These are phyloP conservation scores for Mycena vitilis DNA, from an alignment of 768 basidiomycete genomes.

Conservation along the genomic window DNA sequence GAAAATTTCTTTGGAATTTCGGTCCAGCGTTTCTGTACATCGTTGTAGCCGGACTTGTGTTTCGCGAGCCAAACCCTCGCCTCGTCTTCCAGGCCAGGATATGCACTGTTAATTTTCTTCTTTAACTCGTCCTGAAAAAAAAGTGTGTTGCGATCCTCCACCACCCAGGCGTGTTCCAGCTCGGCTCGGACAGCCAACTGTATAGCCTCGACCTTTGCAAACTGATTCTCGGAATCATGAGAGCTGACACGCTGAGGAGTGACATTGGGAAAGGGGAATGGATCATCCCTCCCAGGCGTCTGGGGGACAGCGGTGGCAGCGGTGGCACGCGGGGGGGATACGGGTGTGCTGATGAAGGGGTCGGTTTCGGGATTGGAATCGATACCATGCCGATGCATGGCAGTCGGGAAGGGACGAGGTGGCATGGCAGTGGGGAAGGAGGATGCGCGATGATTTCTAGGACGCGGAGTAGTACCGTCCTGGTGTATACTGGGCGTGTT, in stretches of 20 bases:
- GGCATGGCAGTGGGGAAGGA: too few relatives aligned
- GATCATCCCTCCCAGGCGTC: neutral
- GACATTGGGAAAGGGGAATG: neutral
- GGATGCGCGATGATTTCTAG: too few relatives aligned
- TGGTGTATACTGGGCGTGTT: too few relatives aligned
- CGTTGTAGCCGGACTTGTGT: neutral
- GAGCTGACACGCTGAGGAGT: constrained; percentile 1
- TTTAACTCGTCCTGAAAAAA: neutral
- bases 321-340: neutral
- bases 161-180: constrained; percentile 9
- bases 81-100: neutral
- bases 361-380: too few relatives aligned
- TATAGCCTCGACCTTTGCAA: constrained; percentile 1
- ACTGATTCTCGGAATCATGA: neutral
- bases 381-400: too few relatives aligned
- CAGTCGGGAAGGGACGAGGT: too few relatives aligned
- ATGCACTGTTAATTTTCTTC: neutral
- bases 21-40: neutral
- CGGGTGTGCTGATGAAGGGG: too few relatives aligned
- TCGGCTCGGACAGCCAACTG: neutral
- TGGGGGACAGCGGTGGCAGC: neutral
- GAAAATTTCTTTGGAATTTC: neutral
- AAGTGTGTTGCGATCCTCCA: neutral
- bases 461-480: too few relatives aligned
- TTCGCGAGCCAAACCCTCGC: neutral